A percentile compares a stretch with the other conserved stretches of the same genome.
Conservation (phyloP, 2,329 filamentous ascomycete species). For the Verticillium klebahnii region DNA sequence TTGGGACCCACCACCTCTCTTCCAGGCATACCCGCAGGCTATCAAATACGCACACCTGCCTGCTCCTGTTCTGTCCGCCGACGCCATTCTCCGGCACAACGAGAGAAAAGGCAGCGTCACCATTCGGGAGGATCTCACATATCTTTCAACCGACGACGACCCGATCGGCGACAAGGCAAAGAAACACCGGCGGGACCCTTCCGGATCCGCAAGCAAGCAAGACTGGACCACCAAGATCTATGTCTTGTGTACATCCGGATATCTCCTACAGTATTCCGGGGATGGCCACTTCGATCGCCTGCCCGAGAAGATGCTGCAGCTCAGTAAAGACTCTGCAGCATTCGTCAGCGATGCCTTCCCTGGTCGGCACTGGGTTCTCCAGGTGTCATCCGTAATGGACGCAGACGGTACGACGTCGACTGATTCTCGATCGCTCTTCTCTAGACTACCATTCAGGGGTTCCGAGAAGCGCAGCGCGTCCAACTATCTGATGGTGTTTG, state of each 20-base stretch:
- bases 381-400: slow-evolving; percentile 64
- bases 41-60: slow-evolving; percentile 69
- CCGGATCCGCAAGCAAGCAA: slow-evolving; percentile 35
- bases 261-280: slow-evolving; percentile 68
- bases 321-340: slow-evolving; percentile 71
- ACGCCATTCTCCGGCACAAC: slow-evolving; percentile 61
- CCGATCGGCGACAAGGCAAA: slow-evolving; percentile 17
- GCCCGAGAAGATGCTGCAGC: slow-evolving; percentile 68
- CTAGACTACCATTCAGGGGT: slow-evolving; percentile 57
- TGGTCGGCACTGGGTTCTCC: slow-evolving; percentile 75
- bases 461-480: slow-evolving; percentile 52
- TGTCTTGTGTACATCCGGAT: slow-evolving; percentile 65
- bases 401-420: slow-evolving; percentile 45
- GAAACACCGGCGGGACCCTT: slow-evolving; percentile 11
- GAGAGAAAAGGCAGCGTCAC: slow-evolving; percentile 41
- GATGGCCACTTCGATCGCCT: slow-evolving; percentile 66
- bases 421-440: slow-evolving; percentile 58
- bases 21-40: slow-evolving; percentile 82
- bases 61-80: slow-evolving; percentile 62
- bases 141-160: slow-evolving; percentile 22
- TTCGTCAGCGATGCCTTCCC: slow-evolving; percentile 78
- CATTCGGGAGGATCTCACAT: slow-evolving; percentile 26
- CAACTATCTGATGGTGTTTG: slow-evolving; percentile 68
- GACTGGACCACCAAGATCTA: slow-evolving; percentile 71
- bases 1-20: slow-evolving; percentile 72